Conservation (phyloP, 2,329 filamentous ascomycete genomes). For the Tolypocladium guangdongense region DNA sequence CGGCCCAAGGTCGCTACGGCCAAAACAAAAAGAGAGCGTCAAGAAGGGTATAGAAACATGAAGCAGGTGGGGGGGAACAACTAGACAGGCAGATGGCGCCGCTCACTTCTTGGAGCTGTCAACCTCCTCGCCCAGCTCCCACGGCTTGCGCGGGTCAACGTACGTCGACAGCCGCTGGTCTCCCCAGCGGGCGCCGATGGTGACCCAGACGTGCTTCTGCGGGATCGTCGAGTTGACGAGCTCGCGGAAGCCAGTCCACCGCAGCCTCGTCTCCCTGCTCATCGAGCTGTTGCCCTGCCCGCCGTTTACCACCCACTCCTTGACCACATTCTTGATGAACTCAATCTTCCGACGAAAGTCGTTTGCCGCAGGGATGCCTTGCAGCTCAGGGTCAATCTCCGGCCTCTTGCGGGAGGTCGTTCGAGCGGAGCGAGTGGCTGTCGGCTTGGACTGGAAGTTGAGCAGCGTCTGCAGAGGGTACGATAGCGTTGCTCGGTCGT, state of each 20-base stretch:
- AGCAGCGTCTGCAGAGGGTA: slow-evolving; percentile 64
- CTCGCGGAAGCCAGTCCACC: slow-evolving; percentile 50
- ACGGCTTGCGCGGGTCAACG: slow-evolving; percentile 43
- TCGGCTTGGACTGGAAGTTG: slow-evolving; percentile 47
- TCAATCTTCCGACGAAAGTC: slow-evolving; percentile 63
- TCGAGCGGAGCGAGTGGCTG: slow-evolving; percentile 26
- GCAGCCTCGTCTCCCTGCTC: slow-evolving; percentile 39
- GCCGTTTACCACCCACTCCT: slow-evolving; percentile 59
- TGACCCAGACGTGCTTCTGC: slow-evolving; percentile 58
- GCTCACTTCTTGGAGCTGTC: slow-evolving; percentile 23
- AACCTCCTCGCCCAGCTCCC: slow-evolving; percentile 43
- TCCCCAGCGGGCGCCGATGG: slow-evolving; percentile 51
- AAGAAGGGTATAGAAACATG: background rate
- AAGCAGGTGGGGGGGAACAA: slow-evolving; percentile 9
- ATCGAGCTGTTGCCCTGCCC: slow-evolving; percentile 59
- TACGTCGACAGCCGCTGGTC: slow-evolving; percentile 44
- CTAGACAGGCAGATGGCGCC: slow-evolving; percentile 4
- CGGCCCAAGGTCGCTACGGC: slow-evolving; percentile 1
- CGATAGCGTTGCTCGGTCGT: slow-evolving; percentile 59
- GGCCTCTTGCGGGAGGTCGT: slow-evolving; percentile 43
- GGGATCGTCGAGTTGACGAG: slow-evolving; percentile 36
- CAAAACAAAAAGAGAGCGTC: slow-evolving; percentile 2
- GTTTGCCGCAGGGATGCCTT: slow-evolving; percentile 59
- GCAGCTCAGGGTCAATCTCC: slow-evolving; percentile 48
- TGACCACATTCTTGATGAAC: slow-evolving; percentile 57